Percentiles rank a stretch among this genome's conserved stretches.
Evolutionary conservation across 805 yeast species (phyloP).

Genomic region (Wickerhamiella allomyrinae): DNA sequence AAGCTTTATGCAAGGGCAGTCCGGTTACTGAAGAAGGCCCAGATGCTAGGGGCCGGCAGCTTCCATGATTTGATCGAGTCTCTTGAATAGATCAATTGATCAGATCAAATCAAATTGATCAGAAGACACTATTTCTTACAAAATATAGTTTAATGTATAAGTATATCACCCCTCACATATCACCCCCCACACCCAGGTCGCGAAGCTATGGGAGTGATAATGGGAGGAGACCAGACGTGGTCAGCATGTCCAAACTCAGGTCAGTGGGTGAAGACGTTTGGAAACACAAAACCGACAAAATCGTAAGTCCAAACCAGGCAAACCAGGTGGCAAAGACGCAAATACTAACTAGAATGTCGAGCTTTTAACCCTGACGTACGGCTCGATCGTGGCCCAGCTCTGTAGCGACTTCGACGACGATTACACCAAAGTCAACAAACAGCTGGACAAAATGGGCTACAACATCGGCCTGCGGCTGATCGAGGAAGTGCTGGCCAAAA

Average conservation of each 20-base stretch:
- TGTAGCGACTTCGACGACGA: conserved; percentile 71
- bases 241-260: conserved; percentile 18
- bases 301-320: conserved; percentile 33
- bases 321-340: neutral
- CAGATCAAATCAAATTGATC: no score
- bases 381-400: conserved; percentile 81
- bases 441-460: conserved; percentile 86
- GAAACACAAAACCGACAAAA: conserved; percentile 77
- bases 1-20: conserved; percentile 56
- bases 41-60: conserved; percentile 25
- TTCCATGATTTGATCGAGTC: conserved; percentile 26
- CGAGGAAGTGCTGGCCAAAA: conserved; percentile 82
- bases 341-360: conserved; percentile 53
- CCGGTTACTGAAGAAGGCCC: conserved; percentile 36
- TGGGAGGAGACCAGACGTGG: no score
- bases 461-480: conserved; percentile 82
- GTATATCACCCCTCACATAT: no score
- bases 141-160: neutral
- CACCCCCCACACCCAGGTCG: no score
- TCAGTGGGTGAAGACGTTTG: conserved; percentile 75
- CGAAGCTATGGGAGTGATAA: no score
- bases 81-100: conserved; percentile 10
- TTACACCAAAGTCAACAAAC: conserved; percentile 64
- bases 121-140: no score
- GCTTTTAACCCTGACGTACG: conserved; percentile 86